Conservation (phyloP, 2,329 filamentous ascomycete genomes). For the Diaporthe ilicicola region DNA sequence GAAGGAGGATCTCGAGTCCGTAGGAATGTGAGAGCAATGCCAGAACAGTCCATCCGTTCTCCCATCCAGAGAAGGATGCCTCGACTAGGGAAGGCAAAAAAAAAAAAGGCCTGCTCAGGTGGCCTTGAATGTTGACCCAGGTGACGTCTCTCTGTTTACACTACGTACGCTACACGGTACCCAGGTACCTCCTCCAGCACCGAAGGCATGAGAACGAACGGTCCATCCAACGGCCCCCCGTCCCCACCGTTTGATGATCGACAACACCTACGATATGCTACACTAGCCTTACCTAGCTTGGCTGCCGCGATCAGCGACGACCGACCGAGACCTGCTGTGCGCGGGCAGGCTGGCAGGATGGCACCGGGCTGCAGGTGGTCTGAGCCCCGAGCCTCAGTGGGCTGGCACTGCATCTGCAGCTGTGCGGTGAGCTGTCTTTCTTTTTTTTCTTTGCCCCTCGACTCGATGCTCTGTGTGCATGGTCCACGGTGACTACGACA, state of each 20-base stretch:
- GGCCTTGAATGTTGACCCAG: constrained; percentile 1
- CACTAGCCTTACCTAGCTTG: constrained; percentile 13
- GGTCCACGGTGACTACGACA: not conserved
- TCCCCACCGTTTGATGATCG: constrained; percentile 4
- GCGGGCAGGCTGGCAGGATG: not conserved
- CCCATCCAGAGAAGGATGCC: not conserved
- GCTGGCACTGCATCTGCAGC: constrained; percentile 19
- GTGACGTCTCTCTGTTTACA: constrained; percentile 11
- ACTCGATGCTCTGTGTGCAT: not conserved
- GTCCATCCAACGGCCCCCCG: not conserved
- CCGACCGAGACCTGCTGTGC: not conserved
- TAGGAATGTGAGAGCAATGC: not conserved
- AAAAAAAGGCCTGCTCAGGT: constrained; percentile 8
- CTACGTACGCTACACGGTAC: not conserved
- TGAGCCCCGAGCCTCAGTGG: constrained; percentile 1
- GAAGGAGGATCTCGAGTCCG: not conserved
- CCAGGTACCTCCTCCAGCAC: not conserved
- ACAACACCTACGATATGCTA: not conserved
- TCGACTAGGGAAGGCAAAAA: not conserved
- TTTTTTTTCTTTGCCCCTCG: not conserved
- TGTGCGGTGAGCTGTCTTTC: constrained; percentile 30
- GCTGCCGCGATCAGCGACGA: constrained; percentile 22
- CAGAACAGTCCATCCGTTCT: not conserved
- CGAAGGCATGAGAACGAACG: not conserved
- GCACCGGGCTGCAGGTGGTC: constrained; percentile 19